Evolutionary conservation across 257 asterid genomes (phyloP).

Genomic region (Nicotiana tabacum): DNA sequence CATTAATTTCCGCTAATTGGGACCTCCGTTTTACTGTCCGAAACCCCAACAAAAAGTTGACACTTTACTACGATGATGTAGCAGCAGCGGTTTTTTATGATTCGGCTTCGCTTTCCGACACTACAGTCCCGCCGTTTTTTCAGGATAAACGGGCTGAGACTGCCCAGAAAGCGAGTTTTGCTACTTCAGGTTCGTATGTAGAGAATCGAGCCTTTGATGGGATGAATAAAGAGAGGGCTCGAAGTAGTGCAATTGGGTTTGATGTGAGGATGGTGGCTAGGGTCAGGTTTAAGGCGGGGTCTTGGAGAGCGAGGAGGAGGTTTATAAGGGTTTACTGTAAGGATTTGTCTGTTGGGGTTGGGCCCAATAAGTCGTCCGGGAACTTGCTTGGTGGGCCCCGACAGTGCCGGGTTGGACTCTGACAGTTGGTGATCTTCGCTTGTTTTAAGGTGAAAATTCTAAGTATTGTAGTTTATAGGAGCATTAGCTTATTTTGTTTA

Average conservation of each 20-base stretch:
- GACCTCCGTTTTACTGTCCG: conserved; percentile 52
- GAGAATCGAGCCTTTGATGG: conserved; percentile 33
- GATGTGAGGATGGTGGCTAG: conserved; percentile 58
- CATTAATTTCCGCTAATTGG: conserved; percentile 44
- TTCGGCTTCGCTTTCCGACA: conserved; percentile 32
- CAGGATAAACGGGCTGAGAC: conserved; percentile 64
- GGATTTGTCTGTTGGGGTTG: conserved; percentile 42
- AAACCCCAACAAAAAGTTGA: conserved; percentile 77
- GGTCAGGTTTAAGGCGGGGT: conserved; percentile 65
- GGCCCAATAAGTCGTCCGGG: conserved; percentile 38
- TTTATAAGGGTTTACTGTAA: conserved; percentile 67
- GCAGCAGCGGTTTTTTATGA: conserved; percentile 36
- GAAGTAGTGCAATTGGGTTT: conserved; percentile 37
- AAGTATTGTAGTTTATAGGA: neutral
- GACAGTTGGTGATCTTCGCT: conserved; percentile 21
- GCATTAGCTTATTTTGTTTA: conserved; percentile 15
- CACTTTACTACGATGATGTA: conserved; percentile 46
- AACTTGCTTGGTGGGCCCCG: conserved; percentile 47
- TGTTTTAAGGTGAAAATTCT: conserved; percentile 11
- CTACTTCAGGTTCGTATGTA: conserved; percentile 50
- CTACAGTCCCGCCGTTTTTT: conserved; percentile 53
- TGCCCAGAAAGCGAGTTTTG: conserved; percentile 44
- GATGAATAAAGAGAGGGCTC: conserved; percentile 41
- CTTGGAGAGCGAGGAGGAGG: conserved; percentile 74
- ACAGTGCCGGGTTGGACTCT: conserved; percentile 75